Conservation (phyloP, 164 flowering plant genomes). For the Vitis cinerea region DNA sequence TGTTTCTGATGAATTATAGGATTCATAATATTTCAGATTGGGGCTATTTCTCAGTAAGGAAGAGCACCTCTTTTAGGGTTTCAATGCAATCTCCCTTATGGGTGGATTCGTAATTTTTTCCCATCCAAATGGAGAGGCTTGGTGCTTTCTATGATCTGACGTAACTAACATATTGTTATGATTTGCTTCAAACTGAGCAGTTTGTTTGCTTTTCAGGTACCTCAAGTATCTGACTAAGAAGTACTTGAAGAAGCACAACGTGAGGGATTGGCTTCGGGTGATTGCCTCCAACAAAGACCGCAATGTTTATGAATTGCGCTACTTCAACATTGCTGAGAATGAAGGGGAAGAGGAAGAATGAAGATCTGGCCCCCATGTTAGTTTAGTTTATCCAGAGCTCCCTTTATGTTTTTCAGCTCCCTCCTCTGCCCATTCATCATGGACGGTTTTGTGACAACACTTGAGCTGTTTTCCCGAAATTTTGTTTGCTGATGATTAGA, state of each 20-base stretch:
- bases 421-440: background rate
- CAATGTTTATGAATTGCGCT: conserved; percentile 56
- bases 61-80: background rate
- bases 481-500: background rate
- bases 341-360: conserved; percentile 69
- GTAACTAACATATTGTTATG: background rate
- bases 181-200: no score
- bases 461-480: background rate
- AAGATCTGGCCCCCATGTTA: background rate
- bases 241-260: conserved; percentile 78
- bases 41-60: no score
- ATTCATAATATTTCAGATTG: no score
- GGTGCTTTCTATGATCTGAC: background rate
- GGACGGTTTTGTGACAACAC: background rate
- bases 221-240: conserved; percentile 70
- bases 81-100: no score
- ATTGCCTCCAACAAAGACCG: conserved; percentile 73
- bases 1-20: no score
- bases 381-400: background rate
- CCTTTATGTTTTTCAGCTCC: conserved; percentile 1
- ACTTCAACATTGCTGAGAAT: conserved; percentile 77
- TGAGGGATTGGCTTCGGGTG: conserved; percentile 70
- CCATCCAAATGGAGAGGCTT: background rate
- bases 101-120: background rate
- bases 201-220: conserved; percentile 34